Evolutionary conservation across 495 filamentous ascomycete genomes (phyloP), one percentile per base, ranked within the genome.

Genomic region (Glutinoglossum americanum): DNA sequence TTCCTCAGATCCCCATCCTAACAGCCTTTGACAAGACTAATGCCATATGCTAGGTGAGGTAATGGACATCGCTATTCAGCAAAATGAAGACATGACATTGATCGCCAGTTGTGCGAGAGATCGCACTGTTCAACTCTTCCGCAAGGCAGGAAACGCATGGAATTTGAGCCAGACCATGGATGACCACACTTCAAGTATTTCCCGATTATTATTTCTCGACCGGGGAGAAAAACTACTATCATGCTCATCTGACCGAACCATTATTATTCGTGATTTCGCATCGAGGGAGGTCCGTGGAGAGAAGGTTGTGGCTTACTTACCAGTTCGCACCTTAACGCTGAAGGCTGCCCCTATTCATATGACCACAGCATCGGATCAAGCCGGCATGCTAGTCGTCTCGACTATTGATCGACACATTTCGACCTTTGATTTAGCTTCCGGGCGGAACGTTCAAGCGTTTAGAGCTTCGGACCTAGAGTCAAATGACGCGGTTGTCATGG

Each of bases 331-430:
- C 15, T 82, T 97, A 57, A 85, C 81, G 1, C 67, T 95, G 54
- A 93, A 90, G 64, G 77, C 88, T 11, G 86, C 89, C 1, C 93
- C 92, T 17, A 74, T 86, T 0, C 88, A 89, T 0, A 90, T 98
- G 80, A 71, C 80, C 1, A 64, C 81, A 13, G 71, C 80, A 30
- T 77, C 82, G 61, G 76, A 79, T 48, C 66, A 65, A 25, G 59
- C 75, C 19, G 70, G 77, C 45, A 76, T 74, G 41, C 70, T 89
- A 0, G 67, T 84, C 25, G 79, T 97, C 2, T 89, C 93, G 0
- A 81, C 87, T 6, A 74, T 86, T 59, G 92, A 98, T 65, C 80
- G 89, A 21, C 83, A 82, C 37, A 73, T 97, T 21, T 81, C 77
- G 47, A 81, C 79, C 49, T 94, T 82, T 64, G 84, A 93, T 59